Conservation (phyloP, 805 yeast species). For the Phaffomyces opuntiae region DNA sequence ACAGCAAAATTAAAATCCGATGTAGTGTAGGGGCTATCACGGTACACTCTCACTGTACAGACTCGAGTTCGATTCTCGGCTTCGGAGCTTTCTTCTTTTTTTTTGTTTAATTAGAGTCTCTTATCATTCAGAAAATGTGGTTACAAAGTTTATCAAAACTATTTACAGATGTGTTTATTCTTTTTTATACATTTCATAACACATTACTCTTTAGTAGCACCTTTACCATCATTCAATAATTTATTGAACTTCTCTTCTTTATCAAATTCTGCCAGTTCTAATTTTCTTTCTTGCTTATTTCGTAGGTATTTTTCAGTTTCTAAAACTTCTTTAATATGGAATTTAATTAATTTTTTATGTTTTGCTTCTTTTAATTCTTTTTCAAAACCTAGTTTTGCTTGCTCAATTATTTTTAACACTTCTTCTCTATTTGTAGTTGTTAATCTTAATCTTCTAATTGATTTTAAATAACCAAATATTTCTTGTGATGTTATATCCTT, state of each 20-base stretch:
- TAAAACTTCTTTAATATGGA: constrained; percentile 7
- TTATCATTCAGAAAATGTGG: too few species aligned
- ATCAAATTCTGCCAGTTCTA: constrained; percentile 6
- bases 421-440: constrained; percentile 11
- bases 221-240: constrained; percentile 2
- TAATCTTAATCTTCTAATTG: constrained; percentile 19
- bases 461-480: constrained; percentile 17
- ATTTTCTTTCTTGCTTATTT: constrained; percentile 14
- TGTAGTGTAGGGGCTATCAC: constrained; percentile 29
- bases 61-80: constrained; percentile 30
- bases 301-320: constrained; percentile 9
- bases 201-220: not conserved
- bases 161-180: too few species aligned
- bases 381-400: constrained; percentile 8
- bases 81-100: constrained; percentile 20
- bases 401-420: constrained; percentile 8
- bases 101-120: too few species aligned
- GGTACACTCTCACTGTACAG: constrained; percentile 28
- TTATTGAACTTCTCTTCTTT: constrained; percentile 1
- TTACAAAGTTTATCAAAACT: too few species aligned
- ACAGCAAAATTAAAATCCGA: constrained; percentile 15
- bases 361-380: constrained; percentile 7
- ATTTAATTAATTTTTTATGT: constrained; percentile 2
- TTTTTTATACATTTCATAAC: not conserved
- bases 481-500: constrained; percentile 12